Percentiles rank a stretch among this genome's conserved stretches.
Conservation (phyloP, 768 basidiomycete genomes). For the Porphyrellus cyaneotinctus region DNA sequence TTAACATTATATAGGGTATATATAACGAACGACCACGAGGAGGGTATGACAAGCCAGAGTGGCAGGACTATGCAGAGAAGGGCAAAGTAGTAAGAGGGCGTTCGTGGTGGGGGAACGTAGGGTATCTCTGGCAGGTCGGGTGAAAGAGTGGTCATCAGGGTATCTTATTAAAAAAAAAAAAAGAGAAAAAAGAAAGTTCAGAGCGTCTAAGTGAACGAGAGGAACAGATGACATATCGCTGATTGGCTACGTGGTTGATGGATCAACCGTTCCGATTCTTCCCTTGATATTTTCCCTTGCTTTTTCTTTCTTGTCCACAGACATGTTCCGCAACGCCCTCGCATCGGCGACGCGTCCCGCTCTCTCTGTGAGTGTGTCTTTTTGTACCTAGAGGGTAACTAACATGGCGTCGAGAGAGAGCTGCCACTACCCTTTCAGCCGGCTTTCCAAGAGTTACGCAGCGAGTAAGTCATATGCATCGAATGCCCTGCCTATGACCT, state of each 20-base stretch:
- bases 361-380: conserved; percentile 48
- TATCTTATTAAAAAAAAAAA: conserved; percentile 8
- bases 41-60: conserved; percentile 57
- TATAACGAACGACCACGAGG: conserved; percentile 61
- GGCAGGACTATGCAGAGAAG: conserved; percentile 56
- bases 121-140: conserved; percentile 34
- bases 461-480: conserved; percentile 45
- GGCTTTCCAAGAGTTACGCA: conserved; percentile 73
- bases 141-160: conserved; percentile 5
- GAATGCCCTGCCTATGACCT: conserved; percentile 3
- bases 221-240: background rate
- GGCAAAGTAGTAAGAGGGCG: conserved; percentile 55
- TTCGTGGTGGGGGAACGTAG: conserved; percentile 35
- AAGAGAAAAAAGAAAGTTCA: background rate
- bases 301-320: conserved; percentile 17
- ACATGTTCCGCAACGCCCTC: conserved; percentile 66
- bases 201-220: background rate
- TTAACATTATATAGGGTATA: conserved; percentile 43
- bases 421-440: conserved; percentile 73
- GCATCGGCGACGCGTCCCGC: conserved; percentile 53
- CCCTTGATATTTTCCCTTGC: conserved; percentile 22
- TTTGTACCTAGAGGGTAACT: background rate
- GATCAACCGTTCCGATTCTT: conserved; percentile 27
- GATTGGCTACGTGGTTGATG: background rate
- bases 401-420: conserved; percentile 49